These are phyloP conservation scores for Leccinum fibrillosum DNA, from an alignment of 768 basidiomycete genomes.

Conservation along the genomic window DNA sequence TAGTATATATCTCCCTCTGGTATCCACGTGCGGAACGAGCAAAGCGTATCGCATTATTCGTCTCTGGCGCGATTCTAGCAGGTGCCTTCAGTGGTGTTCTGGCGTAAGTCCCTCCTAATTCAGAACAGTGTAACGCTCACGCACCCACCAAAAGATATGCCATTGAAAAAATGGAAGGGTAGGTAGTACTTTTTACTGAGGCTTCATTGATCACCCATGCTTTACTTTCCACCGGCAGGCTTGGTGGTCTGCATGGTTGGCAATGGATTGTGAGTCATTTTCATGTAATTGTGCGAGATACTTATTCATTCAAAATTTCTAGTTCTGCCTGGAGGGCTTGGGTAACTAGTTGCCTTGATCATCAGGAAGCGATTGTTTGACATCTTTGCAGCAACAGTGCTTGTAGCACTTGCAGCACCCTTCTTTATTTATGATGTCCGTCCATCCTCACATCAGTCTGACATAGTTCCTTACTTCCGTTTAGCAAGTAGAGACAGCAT, in stretches of 20 bases:
- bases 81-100: conserved; percentile 46
- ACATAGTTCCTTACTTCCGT: conserved; percentile 1
- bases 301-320: conserved; percentile 1
- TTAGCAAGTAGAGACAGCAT: conserved; percentile 11
- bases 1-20: conserved; percentile 51
- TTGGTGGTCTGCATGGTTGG: conserved; percentile 35
- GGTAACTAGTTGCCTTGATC: conserved; percentile 8
- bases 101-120: conserved; percentile 34
- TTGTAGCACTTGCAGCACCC: conserved; percentile 24
- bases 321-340: conserved; percentile 32
- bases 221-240: conserved; percentile 10
- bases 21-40: conserved; percentile 56
- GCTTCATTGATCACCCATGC: neutral
- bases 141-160: conserved; percentile 27
- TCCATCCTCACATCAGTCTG: neutral
- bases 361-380: neutral
- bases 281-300: too few species aligned
- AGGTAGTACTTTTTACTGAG: conserved; percentile 17
- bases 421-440: conserved; percentile 53
- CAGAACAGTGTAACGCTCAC: neutral
- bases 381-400: conserved; percentile 6
- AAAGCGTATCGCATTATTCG: conserved; percentile 54
- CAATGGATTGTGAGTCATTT: conserved; percentile 35
- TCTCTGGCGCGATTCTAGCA: conserved; percentile 52
- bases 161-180: conserved; percentile 34